Base-by-base conservation (phyloP, 257 asterid species). In the Jacaranda copaia region DNA sequence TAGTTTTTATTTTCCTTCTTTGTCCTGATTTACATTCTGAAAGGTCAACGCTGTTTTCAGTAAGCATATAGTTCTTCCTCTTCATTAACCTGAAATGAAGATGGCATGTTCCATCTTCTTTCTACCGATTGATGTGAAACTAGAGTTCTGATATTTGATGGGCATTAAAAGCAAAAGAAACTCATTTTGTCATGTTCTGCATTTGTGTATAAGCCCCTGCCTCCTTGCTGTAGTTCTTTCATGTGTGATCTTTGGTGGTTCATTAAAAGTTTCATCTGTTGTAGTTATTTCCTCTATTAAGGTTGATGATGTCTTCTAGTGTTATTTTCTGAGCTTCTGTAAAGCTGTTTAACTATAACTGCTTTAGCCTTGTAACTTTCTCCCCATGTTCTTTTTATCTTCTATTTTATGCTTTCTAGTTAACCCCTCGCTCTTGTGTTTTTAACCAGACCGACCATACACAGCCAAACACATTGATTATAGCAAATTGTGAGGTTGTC, bases 381-480 rank as follows among this genome's bases (percentile, higher is more conserved):
- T 16, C 16, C 40, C 12, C 35, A 3, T 14, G 38, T 62, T 14
- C 52, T 2, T 51, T 75, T 51, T 66, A 57, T 46, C 4, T 68
- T 59, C 67, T 56, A 63, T 55, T 76, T 53, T n/a, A 45, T 6
- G 32, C 72, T 39, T 43, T 55, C 45, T 10, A 9, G 59, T 82
- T 82, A 75, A 81, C 62, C 43, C 40, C 5, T 74, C n/a, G 45
- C 39, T 68, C 51, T 18, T 12, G 5, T 63, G 70, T 68, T 71
- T 18, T 58, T 61, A 60, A 58, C 55, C 93, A 96, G 99, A 96
- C 98, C 19, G 99, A 96, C 75, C 91, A 87, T 76, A 85, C 96
- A 2, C 98, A 91, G 87, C 99, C 99, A 35, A 96, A 96, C 85
- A 96, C 99, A 39, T 77, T 96, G 89, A 91, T 96, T 18, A 85